phyloP scores from a whole-genome alignment of 345 rosid genomes.

The Raphanus sativus region DNA sequence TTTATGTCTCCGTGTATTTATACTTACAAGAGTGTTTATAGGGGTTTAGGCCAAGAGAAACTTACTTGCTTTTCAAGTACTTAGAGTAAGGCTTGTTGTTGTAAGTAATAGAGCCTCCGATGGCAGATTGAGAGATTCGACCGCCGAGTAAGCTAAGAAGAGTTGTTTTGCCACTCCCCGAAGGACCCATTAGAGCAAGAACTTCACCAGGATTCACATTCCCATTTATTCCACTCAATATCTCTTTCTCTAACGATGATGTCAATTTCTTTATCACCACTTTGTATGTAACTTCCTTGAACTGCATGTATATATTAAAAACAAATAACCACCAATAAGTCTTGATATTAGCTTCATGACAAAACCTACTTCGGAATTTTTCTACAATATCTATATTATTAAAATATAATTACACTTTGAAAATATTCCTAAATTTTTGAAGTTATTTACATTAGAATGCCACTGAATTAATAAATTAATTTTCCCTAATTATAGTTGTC shows the following conservation, averaged over 20 bases:
- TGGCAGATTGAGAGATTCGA: conserved; percentile 50
- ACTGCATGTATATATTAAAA: conserved; percentile 54
- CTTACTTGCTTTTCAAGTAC: conserved; percentile 80
- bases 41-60: not conserved
- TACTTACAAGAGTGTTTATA: not conserved
- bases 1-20: not conserved
- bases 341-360: conserved; percentile 13
- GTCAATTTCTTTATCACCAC: conserved; percentile 69
- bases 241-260: conserved; percentile 58
- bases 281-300: conserved; percentile 73
- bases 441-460: too few relatives aligned
- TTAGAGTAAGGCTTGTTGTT: conserved; percentile 81
- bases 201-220: conserved; percentile 87
- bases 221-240: conserved; percentile 76
- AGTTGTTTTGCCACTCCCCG: conserved; percentile 96
- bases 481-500: too few relatives aligned
- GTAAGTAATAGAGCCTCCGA: conserved; percentile 73
- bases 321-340: conserved; percentile 1
- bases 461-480: too few relatives aligned
- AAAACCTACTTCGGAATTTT: not conserved
- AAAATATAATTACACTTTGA: too few relatives aligned
- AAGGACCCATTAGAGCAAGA: conserved; percentile 98
- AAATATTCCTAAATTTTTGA: too few relatives aligned
- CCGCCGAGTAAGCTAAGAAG: conserved; percentile 85
- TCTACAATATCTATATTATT: not conserved